Conservation (phyloP, 2,329 filamentous ascomycete species). For the Fonsecaea pugnacius region DNA sequence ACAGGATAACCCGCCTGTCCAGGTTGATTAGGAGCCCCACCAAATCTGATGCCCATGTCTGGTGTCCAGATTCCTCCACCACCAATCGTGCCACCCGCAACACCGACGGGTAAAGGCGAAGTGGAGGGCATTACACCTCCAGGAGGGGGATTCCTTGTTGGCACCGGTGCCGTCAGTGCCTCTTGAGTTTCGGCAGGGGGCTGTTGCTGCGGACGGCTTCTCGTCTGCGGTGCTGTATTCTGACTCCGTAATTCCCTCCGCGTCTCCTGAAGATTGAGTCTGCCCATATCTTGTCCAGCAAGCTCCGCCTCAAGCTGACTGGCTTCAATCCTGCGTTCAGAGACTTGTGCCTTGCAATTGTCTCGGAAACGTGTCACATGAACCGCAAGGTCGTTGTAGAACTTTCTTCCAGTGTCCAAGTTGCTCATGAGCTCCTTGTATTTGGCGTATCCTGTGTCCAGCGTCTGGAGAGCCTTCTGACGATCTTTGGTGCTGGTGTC, state of each 20-base stretch:
- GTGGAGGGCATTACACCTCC: constrained; percentile 55
- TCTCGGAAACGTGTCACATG: constrained; percentile 86
- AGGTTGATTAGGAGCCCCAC: constrained; percentile 44
- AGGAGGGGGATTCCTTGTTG: constrained; percentile 52
- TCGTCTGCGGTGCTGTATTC: constrained; percentile 21
- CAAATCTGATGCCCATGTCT: constrained; percentile 79
- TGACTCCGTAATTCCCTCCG: constrained; percentile 47
- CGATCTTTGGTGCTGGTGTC: constrained; percentile 71
- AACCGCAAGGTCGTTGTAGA: constrained; percentile 93
- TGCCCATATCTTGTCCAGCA: constrained; percentile 61
- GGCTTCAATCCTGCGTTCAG: constrained; percentile 79
- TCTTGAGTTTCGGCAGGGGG: constrained; percentile 26
- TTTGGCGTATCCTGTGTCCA: constrained; percentile 91
- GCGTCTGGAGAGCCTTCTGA: constrained; percentile 80
- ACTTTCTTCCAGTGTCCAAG: constrained; percentile 86
- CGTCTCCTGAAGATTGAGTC: constrained; percentile 55
- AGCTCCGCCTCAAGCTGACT: constrained; percentile 75
- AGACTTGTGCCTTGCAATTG: constrained; percentile 75
- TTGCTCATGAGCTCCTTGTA: constrained; percentile 96
- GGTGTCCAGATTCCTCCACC: constrained; percentile 72
- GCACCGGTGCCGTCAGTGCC: constrained; percentile 53
- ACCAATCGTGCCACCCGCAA: constrained; percentile 37
- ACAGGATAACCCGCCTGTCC: constrained; percentile 33
- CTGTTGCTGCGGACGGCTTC: constrained; percentile 43
- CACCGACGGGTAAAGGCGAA: constrained; percentile 32